These are phyloP conservation scores for Cryptococcus amylolentus DNA, from an alignment of 1,284 basidiomycete species.

Conservation along the genomic window DNA sequence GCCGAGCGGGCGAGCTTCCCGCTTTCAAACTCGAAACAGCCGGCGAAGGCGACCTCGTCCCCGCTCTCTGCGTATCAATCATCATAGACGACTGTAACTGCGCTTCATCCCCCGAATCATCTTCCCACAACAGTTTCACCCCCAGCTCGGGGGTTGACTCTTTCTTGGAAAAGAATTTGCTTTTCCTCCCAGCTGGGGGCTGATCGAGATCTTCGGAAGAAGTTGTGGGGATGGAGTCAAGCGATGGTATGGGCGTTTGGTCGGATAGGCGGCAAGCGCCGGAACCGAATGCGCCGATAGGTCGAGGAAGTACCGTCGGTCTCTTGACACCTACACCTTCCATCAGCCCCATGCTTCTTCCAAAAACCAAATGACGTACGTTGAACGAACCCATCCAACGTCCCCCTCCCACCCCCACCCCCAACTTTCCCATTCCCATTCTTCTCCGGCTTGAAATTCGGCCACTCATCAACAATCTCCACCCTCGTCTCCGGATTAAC, in stretches of 20 bases:
- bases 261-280: conserved; percentile 42
- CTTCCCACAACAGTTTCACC: conserved; percentile 25
- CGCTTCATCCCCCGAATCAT: conserved; percentile 15
- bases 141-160: conserved; percentile 3
- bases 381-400: conserved; percentile 44
- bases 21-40: conserved; percentile 12
- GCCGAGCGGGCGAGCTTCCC: conserved; percentile 10
- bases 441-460: conserved; percentile 51
- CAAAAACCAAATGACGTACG: conserved; percentile 19
- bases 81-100: conserved; percentile 10
- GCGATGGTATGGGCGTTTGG: conserved; percentile 1
- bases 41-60: conserved; percentile 19
- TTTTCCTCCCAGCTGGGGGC: conserved; percentile 9
- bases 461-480: conserved; percentile 76
- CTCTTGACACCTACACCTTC: conserved; percentile 16
- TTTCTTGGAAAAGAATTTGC: conserved; percentile 34
- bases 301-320: conserved; percentile 26
- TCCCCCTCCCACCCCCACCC: conserved; percentile 1
- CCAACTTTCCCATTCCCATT: background rate
- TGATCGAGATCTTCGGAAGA: background rate
- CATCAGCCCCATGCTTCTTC: background rate
- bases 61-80: background rate
- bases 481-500: conserved; percentile 69
- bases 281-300: conserved; percentile 32
- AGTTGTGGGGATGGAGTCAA: background rate